Conservation (phyloP, 1,284 basidiomycete genomes). For the Mycena citricolor region DNA sequence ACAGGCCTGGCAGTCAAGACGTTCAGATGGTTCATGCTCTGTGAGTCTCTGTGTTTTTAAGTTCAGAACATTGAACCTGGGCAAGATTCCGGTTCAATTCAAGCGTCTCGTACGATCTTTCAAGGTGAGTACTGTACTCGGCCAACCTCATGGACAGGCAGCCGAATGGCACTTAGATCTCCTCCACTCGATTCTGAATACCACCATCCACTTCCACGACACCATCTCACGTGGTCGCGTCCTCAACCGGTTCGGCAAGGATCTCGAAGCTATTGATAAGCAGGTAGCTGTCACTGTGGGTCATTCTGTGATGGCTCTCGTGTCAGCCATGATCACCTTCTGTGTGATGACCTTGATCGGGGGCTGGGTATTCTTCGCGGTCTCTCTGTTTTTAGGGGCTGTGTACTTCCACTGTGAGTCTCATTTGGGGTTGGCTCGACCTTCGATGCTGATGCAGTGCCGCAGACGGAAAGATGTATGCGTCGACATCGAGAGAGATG, state of each 20-base stretch:
- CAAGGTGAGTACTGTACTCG: slow-evolving; percentile 47
- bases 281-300: slow-evolving; percentile 84
- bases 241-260: slow-evolving; percentile 90
- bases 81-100: slow-evolving; percentile 65
- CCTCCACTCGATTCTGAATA: slow-evolving; percentile 84
- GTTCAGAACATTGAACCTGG: slow-evolving; percentile 11
- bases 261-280: slow-evolving; percentile 91
- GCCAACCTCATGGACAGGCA: slow-evolving; percentile 64
- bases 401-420: slow-evolving; percentile 72
- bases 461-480: slow-evolving; percentile 64
- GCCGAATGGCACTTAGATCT: slow-evolving; percentile 53
- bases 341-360: slow-evolving; percentile 76
- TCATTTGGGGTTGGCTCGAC: too few species aligned
- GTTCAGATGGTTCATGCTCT: slow-evolving; percentile 65
- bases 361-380: slow-evolving; percentile 69
- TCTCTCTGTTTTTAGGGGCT: slow-evolving; percentile 53
- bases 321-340: slow-evolving; percentile 58
- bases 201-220: slow-evolving; percentile 92
- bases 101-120: slow-evolving; percentile 72
- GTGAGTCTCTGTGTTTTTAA: slow-evolving; percentile 36
- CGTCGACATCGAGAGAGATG: slow-evolving; percentile 87
- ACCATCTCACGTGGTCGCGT: slow-evolving; percentile 86
- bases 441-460: too few species aligned
- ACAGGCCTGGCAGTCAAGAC: slow-evolving; percentile 65
- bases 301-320: slow-evolving; percentile 61